Percentiles rank a stretch among this genome's conserved stretches.
Evolutionary conservation across 1,139 yeast species (phyloP).

Genomic region (Nakaseomyces bracarensis): DNA sequence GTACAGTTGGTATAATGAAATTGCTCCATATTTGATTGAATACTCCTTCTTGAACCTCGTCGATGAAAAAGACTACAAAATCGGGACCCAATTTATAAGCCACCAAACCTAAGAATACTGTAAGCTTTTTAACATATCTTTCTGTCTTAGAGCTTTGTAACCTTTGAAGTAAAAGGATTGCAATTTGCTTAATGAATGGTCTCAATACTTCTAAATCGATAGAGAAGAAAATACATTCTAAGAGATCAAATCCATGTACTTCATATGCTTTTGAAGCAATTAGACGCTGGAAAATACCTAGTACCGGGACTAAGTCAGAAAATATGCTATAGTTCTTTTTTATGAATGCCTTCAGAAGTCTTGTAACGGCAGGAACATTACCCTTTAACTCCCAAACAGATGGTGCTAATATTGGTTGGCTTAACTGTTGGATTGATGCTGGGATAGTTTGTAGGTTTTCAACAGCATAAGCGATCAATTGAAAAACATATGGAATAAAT

Average conservation of each 20-base stretch:
- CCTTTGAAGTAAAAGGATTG: conserved; percentile 67
- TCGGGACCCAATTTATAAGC: conserved; percentile 37
- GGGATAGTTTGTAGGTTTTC: conserved; percentile 53
- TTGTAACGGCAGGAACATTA: conserved; percentile 84
- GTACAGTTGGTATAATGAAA: conserved; percentile 61
- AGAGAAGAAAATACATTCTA: conserved; percentile 57
- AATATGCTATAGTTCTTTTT: conserved; percentile 51
- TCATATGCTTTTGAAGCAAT: conserved; percentile 81
- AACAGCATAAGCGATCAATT: conserved; percentile 69
- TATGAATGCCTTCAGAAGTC: conserved; percentile 67
- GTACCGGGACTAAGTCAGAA: conserved; percentile 57
- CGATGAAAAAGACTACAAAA: conserved; percentile 36
- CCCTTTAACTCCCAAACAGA: conserved; percentile 89
- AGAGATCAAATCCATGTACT: conserved; percentile 70
- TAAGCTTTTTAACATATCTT: conserved; percentile 64
- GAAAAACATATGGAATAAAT: conserved; percentile 88
- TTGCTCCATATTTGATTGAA: conserved; percentile 57
- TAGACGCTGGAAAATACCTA: conserved; percentile 95
- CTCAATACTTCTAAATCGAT: conserved; percentile 45
- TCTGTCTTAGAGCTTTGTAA: conserved; percentile 77
- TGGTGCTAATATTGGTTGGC: conserved; percentile 81
- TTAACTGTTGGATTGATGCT: conserved; percentile 51
- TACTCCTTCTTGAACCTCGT: conserved; percentile 35
- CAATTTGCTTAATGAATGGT: conserved; percentile 62
- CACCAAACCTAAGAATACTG: conserved; percentile 51